A percentile compares a stretch with the other conserved stretches of the same genome.
phyloP scores from a whole-genome alignment of 768 basidiomycete species.

The Neoboletus subvelutipes region DNA sequence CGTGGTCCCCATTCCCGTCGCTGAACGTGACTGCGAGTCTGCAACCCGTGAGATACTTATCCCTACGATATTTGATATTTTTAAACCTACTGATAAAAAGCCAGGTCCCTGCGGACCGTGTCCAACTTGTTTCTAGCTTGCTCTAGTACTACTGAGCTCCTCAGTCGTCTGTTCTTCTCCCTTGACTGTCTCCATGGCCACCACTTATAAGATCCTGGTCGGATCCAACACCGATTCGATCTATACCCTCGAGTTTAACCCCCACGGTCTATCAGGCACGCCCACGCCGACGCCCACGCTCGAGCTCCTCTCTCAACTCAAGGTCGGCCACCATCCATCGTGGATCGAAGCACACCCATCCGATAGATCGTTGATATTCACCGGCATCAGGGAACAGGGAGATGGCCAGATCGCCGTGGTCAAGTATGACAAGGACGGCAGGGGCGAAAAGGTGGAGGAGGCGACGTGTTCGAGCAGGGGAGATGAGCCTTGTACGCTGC shows the following conservation, averaged over 20 bases:
- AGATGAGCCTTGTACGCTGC: conserved; percentile 60
- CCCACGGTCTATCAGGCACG: conserved; percentile 44
- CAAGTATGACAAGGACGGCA: conserved; percentile 53
- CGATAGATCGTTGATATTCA: conserved; percentile 58
- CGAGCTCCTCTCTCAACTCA: conserved; percentile 41
- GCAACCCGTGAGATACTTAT: background rate
- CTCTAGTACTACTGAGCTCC: background rate
- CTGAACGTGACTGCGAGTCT: background rate
- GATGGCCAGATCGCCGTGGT: conserved; percentile 66
- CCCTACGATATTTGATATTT: background rate
- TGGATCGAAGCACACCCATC: conserved; percentile 69
- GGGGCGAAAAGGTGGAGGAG: conserved; percentile 42
- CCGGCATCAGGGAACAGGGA: conserved; percentile 57
- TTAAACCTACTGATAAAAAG: background rate
- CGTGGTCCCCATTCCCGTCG: no score
- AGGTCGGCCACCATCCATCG: conserved; percentile 65
- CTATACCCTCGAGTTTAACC: conserved; percentile 63
- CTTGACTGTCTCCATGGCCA: no score
- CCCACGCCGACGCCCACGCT: conserved; percentile 59
- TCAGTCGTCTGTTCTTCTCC: background rate
- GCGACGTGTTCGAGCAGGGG: conserved; percentile 50
- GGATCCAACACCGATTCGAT: conserved; percentile 67
- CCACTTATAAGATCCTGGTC: conserved; percentile 47
- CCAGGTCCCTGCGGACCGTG: background rate
- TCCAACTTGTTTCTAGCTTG: background rate